phyloP scores from a whole-genome alignment of 805 yeast species.

The Yamadazyma philogaea region DNA sequence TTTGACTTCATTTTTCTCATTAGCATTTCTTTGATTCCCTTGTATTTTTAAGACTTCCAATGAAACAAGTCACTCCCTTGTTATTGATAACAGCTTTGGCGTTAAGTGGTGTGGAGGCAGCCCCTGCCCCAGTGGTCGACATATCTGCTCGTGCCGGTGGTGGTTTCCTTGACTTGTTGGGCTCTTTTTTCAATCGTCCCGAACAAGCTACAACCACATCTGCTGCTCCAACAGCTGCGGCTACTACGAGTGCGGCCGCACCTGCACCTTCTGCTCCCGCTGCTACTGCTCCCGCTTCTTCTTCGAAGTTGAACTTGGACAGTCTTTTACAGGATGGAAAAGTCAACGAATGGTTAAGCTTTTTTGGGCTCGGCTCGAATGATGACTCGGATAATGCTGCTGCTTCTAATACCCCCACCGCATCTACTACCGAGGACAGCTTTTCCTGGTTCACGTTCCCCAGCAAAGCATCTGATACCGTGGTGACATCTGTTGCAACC shows the following conservation, averaged over 20 bases:
- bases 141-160: constrained; percentile 9
- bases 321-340: constrained; percentile 7
- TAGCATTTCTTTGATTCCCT: background rate
- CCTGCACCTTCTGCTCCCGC: constrained; percentile 13
- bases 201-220: background rate
- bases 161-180: constrained; percentile 5
- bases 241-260: constrained; percentile 12
- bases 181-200: constrained; percentile 4
- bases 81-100: constrained; percentile 7
- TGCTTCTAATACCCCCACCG: constrained; percentile 9
- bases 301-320: constrained; percentile 9
- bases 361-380: constrained; percentile 8
- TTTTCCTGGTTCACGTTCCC: constrained; percentile 14
- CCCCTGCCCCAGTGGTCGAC: constrained; percentile 14
- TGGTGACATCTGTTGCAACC: constrained; percentile 10
- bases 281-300: constrained; percentile 10
- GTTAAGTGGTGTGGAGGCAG: constrained; percentile 9
- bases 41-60: background rate
- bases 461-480: background rate
- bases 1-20: background rate
- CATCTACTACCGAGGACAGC: constrained; percentile 11
- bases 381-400: constrained; percentile 2
- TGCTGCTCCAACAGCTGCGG: constrained; percentile 6
- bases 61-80: constrained; percentile 6
- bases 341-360: constrained; percentile 10